Base-by-base conservation (phyloP, 768 basidiomycete species). In the Amanita rubescens region DNA sequence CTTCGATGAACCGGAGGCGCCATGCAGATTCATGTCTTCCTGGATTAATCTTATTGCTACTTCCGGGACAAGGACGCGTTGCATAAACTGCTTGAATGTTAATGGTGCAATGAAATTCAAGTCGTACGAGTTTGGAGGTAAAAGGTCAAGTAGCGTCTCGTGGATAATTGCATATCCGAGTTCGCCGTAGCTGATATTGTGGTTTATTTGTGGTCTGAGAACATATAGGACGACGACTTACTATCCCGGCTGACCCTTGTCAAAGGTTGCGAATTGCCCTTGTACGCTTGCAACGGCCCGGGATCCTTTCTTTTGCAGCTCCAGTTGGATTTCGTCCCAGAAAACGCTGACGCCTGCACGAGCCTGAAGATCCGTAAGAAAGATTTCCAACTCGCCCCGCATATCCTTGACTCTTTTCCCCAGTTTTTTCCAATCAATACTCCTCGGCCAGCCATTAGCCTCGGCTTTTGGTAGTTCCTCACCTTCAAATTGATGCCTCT, bases 161-260 rank as follows among this genome's bases (percentile, higher is more conserved):
- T 85, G 79, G 54, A 95, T 87, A 60, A 90, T 84, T 19, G 89
- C 75, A 5, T 85, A 87, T 10, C 92, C 92, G 34, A 83, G 76
- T 64, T 91, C 90, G 38, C 92, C 92, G 58, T 94, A 95, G 66
- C 92, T 95, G 49, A 4, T 57, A n/a, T 30, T 47, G 15, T 12
- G 25, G 39, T 53, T 34, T 35, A 10, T 27, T 20, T 30, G 49
- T 25, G 32, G 20, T 54, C 10, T 43, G 34, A 12, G 17, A 42
- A 35, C 24, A 53, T 20, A 15, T 51, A 54, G 47, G 22, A 22
- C 51, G 7, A 33, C 34, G 25, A 49, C 90, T 70, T 62, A 95
- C 92, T 94, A 95, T 70, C 93, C 92, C 24, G 92, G 90, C 60
- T 91, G 87, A 3, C 82, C 81, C 69, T 83, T 86, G 59, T 90